Evolutionary conservation across 192 early-diverging fungal genomes (phyloP), one percentile per base, ranked within the genome.

Genomic region (Thamnidium elegans): DNA sequence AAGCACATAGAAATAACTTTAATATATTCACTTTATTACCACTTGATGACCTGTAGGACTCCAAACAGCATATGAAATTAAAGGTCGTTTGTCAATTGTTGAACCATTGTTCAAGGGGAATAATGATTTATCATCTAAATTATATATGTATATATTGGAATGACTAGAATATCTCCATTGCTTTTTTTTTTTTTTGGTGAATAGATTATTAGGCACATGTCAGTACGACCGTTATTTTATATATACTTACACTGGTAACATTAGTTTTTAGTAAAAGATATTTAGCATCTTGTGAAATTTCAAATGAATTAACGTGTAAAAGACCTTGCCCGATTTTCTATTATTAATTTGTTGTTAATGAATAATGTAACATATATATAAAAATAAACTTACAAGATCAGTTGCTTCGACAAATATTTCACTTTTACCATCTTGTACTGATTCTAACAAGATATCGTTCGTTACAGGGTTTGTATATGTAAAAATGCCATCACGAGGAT

Each of bases 131-230:
- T 79, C 78, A 17, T 80, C 73, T 19, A 85, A 81, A 71, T 86
- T 84, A 78, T 85, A 95, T 43, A 98, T 65, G 51, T 83, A 89
- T 63, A 94, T 92, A 53, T 88, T 90, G 52, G 90, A 89, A 58
- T 78, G 84, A 61, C 82, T 89, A 1, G 91, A 93, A 71, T 94
- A 92, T 60, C 94, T 76, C 93, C 93, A 98, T 76, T 79, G 61
- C 82, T 86, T 59, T 77, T 50, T 43, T 55, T 13, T 15, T 44
- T 43, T 55, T 13, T 15, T 44, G 39, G 26, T 7, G 11, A 47
- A 15, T 7, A 11, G 11, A 47, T 7, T 3, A 47, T 19, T 6
- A 17, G 46, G 13, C 17, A 48, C 8, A 48, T n/a, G 20, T 43
- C 50, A 32, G 45, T 21, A 31, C 14, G 19, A 62, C 10, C 6